Evolutionary conservation across 176 grass and related monocot genomes (phyloP), one percentile per base, ranked within the genome.

Genomic region (Otatea glauca): DNA sequence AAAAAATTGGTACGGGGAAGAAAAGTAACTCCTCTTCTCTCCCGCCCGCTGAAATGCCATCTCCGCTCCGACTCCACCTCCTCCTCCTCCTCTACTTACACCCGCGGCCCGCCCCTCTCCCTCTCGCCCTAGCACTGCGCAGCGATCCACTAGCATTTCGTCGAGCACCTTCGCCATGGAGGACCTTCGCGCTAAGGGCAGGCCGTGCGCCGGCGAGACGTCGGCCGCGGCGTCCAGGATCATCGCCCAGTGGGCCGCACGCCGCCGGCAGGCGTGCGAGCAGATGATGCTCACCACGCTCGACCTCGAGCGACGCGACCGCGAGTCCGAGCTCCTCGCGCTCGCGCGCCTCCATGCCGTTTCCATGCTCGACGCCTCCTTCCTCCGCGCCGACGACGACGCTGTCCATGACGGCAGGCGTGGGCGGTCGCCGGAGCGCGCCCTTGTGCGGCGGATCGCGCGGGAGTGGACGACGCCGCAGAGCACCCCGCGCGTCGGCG

Each of bases 281-380:
- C 90, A 92, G 79, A 92, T 95, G 87, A 67, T 94, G 87, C 88
- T 88, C 32, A 80, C 88, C 6, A 94, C 90, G 75, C 84, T 97
- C 1, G 94, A 93, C 77, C 89, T 93, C 5, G 92, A 94, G 23
- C 86, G 90, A 23, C 92, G 95, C 5, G 91, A 94, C 83, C 90
- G 95, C 60, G 92, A 97, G 68, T 90, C 91, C 3, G 95, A 97
- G 90, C 92, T 97, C 27, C 74, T 97, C 21, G 95, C 95, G 21
- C 91, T 97, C 10, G 95, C 92, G 20, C 88, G 89, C 45, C 92
- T 97, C 71, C 95, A 97, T 85, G 91, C 95, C 72, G 95, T 94
- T 39, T 94, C 95, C 79, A 97, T 93, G 91, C 92, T 97, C 51
- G 91, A 97, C 80, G 90, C 93, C 13, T 92, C 93, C 56, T 92